Base-by-base conservation (phyloP, 1,284 basidiomycete genomes). In the Ustilago crameri region DNA sequence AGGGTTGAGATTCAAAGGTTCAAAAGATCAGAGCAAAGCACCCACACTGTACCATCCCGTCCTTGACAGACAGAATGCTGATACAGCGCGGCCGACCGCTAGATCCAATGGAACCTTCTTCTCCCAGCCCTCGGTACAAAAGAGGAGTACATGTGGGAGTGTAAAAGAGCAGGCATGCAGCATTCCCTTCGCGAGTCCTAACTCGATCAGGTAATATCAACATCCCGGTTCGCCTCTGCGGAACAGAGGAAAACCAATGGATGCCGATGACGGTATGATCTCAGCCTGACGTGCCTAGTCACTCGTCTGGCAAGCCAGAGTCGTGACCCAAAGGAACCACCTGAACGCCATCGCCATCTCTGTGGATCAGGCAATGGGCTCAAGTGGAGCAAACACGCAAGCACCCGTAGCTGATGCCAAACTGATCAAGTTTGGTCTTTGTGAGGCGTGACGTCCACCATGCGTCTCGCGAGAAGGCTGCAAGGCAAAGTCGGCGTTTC, bases 161-260 rank as follows among this genome's bases (percentile, higher is more conserved):
- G 32, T 23, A 38, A 23, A 48, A 51, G 37, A 51, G 35, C 51
- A 56, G 59, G 56, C 66, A 64, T 54, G 61, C 75, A 82, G 77
- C 68, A 81, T 79, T 83, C 81, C 78, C 81, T 82, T 80, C 81
- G 81, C 81, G 76, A 81, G 81, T 81, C 78, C 80, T 77, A 81
- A 74, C 81, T 81, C 76, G 81, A 74, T 83, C 81, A 82, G 81
- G 79, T 81, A 68, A 57, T 73, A 76, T 72, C 57, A 64, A 42
- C 48, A 50, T 46, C 58, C 64, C 56, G 44, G 37, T 20, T n/a
- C 42, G 20, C 42, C 44, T 15, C 53, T 37, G 43, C 22, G 5
- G 38, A n/a, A 37, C 15, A 44, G 35, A 50, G 38, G 17, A 15
- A 23, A 15, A 26, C 59, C 52, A 30, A 40, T 48, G 60, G 52